These are phyloP conservation scores for Fusarium subglutinans DNA, from an alignment of 2,329 filamentous ascomycete species.

Conservation along the genomic window DNA sequence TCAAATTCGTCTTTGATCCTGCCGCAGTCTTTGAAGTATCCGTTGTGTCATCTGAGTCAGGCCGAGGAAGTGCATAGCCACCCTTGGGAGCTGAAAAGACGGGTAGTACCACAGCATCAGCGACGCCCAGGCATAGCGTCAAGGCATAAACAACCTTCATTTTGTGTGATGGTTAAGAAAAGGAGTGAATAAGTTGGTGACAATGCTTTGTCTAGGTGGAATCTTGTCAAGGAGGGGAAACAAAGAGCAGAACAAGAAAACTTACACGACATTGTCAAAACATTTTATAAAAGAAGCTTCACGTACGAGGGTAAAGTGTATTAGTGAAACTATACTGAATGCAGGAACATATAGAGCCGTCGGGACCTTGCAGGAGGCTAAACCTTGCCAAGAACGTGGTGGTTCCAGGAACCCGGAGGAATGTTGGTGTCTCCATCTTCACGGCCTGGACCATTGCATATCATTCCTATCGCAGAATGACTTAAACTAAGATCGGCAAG, in stretches of 20 bases:
- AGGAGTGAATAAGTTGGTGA: background rate
- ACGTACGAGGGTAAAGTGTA: background rate
- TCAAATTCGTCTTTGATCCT: background rate
- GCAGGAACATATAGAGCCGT: background rate
- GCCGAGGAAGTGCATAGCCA: background rate
- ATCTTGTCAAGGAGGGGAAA: background rate
- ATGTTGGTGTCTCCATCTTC: background rate
- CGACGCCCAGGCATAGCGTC: background rate
- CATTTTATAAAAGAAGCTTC: conserved; percentile 9
- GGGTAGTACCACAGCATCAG: background rate
- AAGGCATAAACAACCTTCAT: conserved; percentile 12
- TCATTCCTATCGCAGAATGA: conserved; percentile 4
- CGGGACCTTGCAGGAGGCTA: conserved; percentile 13
- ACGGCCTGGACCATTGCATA: conserved; percentile 4
- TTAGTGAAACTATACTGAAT: background rate
- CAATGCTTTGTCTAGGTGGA: background rate
- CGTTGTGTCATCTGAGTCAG: background rate
- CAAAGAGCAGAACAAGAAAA: background rate
- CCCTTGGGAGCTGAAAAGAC: background rate
- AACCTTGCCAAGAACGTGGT: background rate
- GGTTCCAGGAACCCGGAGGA: conserved; percentile 8
- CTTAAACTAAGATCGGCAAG: background rate
- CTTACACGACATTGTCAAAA: background rate
- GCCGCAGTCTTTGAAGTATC: background rate
- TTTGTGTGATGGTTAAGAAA: background rate